These are phyloP conservation scores for Coniochaeta pulveracea DNA, from an alignment of 2,329 filamentous ascomycete genomes.

Conservation along the genomic window DNA sequence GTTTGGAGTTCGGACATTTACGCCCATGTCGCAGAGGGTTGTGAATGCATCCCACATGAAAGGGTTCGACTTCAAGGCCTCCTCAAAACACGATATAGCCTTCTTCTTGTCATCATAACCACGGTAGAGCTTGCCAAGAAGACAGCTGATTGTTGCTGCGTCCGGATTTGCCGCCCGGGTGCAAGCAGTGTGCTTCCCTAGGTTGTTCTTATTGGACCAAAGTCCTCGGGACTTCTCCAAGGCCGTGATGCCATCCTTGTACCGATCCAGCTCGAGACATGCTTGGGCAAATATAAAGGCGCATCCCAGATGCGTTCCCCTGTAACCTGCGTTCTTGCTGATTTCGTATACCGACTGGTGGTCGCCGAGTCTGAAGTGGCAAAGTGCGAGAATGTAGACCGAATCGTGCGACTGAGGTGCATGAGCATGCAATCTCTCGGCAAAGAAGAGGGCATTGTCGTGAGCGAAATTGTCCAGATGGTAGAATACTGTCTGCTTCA, in stretches of 20 bases:
- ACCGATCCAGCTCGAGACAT: conserved; percentile 67
- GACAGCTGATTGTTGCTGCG: conserved; percentile 68
- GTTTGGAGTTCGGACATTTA: conserved; percentile 69
- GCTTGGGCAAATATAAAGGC: conserved; percentile 86
- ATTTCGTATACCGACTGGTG: conserved; percentile 77
- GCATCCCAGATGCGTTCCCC: conserved; percentile 72
- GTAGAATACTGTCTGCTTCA: conserved; percentile 52
- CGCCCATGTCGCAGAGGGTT: conserved; percentile 76
- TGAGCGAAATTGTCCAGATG: conserved; percentile 82
- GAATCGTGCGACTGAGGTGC: conserved; percentile 74
- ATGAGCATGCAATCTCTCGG: conserved; percentile 74
- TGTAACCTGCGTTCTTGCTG: conserved; percentile 58
- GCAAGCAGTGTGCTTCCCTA: conserved; percentile 74
- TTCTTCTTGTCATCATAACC: conserved; percentile 74
- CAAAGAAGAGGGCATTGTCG: conserved; percentile 88
- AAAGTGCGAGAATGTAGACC: conserved; percentile 71
- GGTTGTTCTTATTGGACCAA: conserved; percentile 65
- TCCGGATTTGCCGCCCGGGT: conserved; percentile 68
- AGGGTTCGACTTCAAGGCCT: conserved; percentile 78
- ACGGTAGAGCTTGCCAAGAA: conserved; percentile 80
- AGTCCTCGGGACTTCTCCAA: conserved; percentile 70
- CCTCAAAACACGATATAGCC: conserved; percentile 78
- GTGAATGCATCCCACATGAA: conserved; percentile 98
- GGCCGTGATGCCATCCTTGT: conserved; percentile 70
- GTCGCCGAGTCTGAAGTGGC: conserved; percentile 73